Percentiles rank a stretch among this genome's conserved stretches.
phyloP scores from a whole-genome alignment of 2,329 filamentous ascomycete genomes.

The Bipolaris gigantea region DNA sequence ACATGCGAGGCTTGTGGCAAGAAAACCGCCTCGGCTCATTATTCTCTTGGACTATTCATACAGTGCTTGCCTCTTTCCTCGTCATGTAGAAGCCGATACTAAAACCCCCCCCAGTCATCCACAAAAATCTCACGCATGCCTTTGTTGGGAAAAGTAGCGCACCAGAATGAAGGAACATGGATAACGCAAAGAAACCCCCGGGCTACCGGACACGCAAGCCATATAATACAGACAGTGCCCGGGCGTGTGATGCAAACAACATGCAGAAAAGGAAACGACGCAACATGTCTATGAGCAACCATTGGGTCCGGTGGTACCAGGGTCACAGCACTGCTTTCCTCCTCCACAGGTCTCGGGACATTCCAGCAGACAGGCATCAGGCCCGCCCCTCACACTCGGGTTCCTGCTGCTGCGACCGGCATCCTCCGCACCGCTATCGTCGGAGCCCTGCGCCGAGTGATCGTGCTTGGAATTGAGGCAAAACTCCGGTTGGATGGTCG shows the following conservation, averaged over 20 bases:
- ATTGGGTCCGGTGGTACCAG: constrained; percentile 33
- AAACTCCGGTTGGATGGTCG: constrained; percentile 95
- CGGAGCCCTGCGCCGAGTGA: constrained; percentile 42
- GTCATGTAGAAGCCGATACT: background rate
- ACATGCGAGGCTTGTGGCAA: background rate
- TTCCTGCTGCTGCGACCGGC: constrained; percentile 35
- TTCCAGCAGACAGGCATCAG: constrained; percentile 47
- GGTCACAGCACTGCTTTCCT: constrained; percentile 48
- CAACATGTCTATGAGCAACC: constrained; percentile 16
- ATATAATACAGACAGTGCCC: background rate
- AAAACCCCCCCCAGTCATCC: background rate
- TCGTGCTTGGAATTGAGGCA: constrained; percentile 51
- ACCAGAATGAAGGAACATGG: background rate
- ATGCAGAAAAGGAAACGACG: background rate
- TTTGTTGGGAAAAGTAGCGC: background rate
- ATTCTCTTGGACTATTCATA: background rate
- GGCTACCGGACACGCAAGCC: background rate
- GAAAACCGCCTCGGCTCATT: background rate
- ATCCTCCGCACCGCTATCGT: constrained; percentile 39
- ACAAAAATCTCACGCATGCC: too few relatives aligned
- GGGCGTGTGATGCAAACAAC: background rate
- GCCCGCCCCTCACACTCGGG: constrained; percentile 41
- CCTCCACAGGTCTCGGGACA: constrained; percentile 49
- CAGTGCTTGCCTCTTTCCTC: too few relatives aligned
- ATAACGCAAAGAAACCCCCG: background rate